Conservation (phyloP, 805 yeast species). For the Blastobotrys muscicola region DNA sequence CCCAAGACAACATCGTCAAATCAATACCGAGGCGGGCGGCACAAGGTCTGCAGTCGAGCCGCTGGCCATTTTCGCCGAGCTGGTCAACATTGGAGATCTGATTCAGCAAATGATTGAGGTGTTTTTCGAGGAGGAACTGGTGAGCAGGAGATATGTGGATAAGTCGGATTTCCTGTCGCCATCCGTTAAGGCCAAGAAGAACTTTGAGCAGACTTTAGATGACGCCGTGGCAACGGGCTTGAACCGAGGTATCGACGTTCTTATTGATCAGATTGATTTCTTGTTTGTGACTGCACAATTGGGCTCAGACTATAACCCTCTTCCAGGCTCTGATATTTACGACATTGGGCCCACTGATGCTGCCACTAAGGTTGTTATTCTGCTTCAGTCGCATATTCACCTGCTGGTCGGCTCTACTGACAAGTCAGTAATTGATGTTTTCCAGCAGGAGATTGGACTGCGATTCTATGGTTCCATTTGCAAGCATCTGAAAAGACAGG, state of each 20-base stretch:
- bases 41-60: conserved; percentile 53
- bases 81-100: conserved; percentile 86
- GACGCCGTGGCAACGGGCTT: conserved; percentile 87
- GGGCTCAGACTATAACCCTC: conserved; percentile 55
- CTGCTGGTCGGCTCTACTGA: conserved; percentile 77
- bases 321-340: conserved; percentile 2
- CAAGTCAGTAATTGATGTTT: conserved; percentile 78
- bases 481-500: conserved; percentile 63
- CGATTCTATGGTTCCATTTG: conserved; percentile 69
- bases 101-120: conserved; percentile 88
- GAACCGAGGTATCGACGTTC: conserved; percentile 82
- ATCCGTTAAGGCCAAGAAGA: conserved; percentile 68
- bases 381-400: conserved; percentile 62
- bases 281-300: conserved; percentile 46
- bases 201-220: conserved; percentile 73
- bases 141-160: conserved; percentile 45
- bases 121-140: conserved; percentile 79
- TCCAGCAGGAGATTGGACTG: conserved; percentile 89
- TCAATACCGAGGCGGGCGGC: conserved; percentile 15
- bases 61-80: conserved; percentile 73
- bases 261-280: conserved; percentile 70
- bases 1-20: conserved; percentile 36
- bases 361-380: conserved; percentile 50
- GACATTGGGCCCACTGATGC: conserved; percentile 50
- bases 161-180: conserved; percentile 72